A percentile compares a stretch with the other conserved stretches of the same genome.
Conservation (phyloP, 2,329 filamentous ascomycete species). For the Boeremia exigua region DNA sequence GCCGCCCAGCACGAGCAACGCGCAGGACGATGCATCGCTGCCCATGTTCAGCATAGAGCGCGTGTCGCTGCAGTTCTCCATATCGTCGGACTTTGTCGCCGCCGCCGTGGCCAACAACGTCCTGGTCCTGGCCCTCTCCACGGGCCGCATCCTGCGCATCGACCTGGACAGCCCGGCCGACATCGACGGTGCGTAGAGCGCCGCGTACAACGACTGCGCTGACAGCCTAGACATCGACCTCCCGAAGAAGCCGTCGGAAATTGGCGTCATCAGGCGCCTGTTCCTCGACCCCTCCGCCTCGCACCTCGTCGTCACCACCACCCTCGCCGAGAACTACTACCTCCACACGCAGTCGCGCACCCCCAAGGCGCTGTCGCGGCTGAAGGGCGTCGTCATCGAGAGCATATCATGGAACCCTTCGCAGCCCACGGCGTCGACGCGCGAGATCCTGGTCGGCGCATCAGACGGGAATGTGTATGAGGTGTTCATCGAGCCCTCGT, state of each 20-base stretch:
- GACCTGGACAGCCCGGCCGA: slow-evolving; percentile 92
- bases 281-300: slow-evolving; percentile 97
- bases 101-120: slow-evolving; percentile 98
- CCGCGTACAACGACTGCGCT: neutral
- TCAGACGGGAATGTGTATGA: slow-evolving; percentile 97
- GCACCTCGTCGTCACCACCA: slow-evolving; percentile 89
- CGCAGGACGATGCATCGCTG: slow-evolving; percentile 66
- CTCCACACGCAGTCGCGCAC: slow-evolving; percentile 93
- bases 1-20: slow-evolving; percentile 68
- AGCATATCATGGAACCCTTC: slow-evolving; percentile 94
- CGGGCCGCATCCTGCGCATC: slow-evolving; percentile 90
- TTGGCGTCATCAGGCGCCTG: slow-evolving; percentile 91
- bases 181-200: slow-evolving; percentile 68
- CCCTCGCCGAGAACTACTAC: slow-evolving; percentile 95
- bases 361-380: slow-evolving; percentile 77
- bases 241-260: slow-evolving; percentile 88
- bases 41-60: slow-evolving; percentile 95
- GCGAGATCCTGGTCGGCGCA: slow-evolving; percentile 90
- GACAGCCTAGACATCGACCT: slow-evolving; percentile 82
- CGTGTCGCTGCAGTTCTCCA: slow-evolving; percentile 91
- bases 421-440: slow-evolving; percentile 87
- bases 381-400: slow-evolving; percentile 88
- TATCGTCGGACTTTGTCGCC: slow-evolving; percentile 94
- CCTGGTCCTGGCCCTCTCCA: slow-evolving; percentile 87
- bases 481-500: slow-evolving; percentile 90